Evolutionary conservation across 208 protist genomes (phyloP).

Genomic region (Sergeia podlipaevii): DNA sequence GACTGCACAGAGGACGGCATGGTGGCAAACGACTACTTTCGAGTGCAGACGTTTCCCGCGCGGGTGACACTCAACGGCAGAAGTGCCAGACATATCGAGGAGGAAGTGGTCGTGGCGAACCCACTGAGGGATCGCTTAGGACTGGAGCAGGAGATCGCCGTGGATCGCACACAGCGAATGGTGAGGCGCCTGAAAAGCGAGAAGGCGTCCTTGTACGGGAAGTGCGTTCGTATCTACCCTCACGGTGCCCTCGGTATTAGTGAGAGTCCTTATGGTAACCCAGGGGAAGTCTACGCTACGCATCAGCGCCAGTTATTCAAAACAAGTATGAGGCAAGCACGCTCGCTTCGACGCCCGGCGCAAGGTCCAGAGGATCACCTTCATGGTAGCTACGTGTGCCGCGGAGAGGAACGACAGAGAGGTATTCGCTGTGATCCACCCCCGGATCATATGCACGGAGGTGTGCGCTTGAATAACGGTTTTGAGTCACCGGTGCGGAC

Average conservation of each 20-base stretch:
- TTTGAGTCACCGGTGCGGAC: background rate
- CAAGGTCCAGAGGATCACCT: slow-evolving; percentile 18
- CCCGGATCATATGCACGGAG: slow-evolving; percentile 4
- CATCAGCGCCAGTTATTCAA: slow-evolving; percentile 7
- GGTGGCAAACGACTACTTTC: background rate
- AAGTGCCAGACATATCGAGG: background rate
- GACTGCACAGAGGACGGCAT: background rate
- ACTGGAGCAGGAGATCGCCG: slow-evolving; percentile 1
- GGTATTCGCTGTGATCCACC: slow-evolving; percentile 8
- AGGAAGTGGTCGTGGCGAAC: slow-evolving; percentile 7
- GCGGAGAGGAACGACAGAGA: background rate
- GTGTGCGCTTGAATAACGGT: background rate
- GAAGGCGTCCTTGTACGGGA: too few relatives aligned
- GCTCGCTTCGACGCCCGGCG: background rate
- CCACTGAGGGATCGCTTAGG: slow-evolving; percentile 4
- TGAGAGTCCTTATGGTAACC: slow-evolving; percentile 30
- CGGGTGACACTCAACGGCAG: background rate
- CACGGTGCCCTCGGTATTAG: slow-evolving; percentile 38
- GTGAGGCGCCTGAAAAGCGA: slow-evolving; percentile 10
- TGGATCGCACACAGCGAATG: background rate
- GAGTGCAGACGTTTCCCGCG: background rate
- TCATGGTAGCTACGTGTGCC: slow-evolving; percentile 8
- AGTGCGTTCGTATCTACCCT: slow-evolving; percentile 14
- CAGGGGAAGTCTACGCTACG: slow-evolving; percentile 23
- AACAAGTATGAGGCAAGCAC: background rate